These are phyloP conservation scores for Zygotorulaspora chibaensis DNA, from an alignment of 805 yeast species.

Conservation along the genomic window DNA sequence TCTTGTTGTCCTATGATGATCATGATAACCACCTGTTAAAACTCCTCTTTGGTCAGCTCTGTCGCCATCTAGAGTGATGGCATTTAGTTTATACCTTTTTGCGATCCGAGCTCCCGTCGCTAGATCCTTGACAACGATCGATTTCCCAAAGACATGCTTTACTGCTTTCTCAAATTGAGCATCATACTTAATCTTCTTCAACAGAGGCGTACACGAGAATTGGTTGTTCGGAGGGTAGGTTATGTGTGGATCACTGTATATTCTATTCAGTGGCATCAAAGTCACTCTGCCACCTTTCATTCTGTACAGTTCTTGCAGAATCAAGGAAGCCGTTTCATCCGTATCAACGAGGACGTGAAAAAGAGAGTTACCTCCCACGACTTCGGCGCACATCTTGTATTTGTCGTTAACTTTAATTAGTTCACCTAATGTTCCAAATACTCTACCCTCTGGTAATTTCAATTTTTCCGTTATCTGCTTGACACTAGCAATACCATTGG, in stretches of 20 bases:
- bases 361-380: conserved; percentile 79
- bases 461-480: conserved; percentile 56
- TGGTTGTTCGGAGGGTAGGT: conserved; percentile 58
- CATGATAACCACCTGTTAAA: conserved; percentile 83
- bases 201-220: conserved; percentile 60
- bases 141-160: conserved; percentile 72
- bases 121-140: conserved; percentile 70
- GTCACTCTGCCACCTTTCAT: conserved; percentile 81
- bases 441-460: conserved; percentile 50
- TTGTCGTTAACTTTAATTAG: conserved; percentile 75
- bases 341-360: conserved; percentile 87
- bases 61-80: conserved; percentile 92
- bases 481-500: conserved; percentile 67
- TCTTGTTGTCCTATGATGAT: conserved; percentile 55
- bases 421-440: conserved; percentile 84
- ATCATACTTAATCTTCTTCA: conserved; percentile 65
- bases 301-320: conserved; percentile 71
- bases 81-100: conserved; percentile 53
- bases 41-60: conserved; percentile 80
- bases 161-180: conserved; percentile 60
- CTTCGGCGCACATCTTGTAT: conserved; percentile 82
- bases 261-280: conserved; percentile 80
- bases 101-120: conserved; percentile 67
- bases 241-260: conserved; percentile 39
- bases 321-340: conserved; percentile 72